A percentile compares a stretch with the other conserved stretches of the same genome.
Conservation (phyloP, 1,139 yeast genomes). For the Yamadazyma songkhlaensis region DNA sequence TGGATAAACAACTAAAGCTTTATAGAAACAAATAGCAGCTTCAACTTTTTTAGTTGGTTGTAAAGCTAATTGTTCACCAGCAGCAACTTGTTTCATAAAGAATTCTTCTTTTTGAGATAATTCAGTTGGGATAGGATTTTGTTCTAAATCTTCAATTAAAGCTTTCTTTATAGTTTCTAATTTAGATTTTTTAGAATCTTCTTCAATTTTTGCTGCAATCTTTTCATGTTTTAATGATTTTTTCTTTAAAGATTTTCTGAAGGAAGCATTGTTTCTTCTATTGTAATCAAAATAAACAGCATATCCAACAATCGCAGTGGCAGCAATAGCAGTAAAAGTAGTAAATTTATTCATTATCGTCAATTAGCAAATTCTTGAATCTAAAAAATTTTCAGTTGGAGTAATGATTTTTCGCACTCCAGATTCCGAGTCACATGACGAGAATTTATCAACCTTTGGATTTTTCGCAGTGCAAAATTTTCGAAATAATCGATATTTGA, state of each 20-base stretch:
- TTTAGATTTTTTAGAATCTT: constrained; percentile 58
- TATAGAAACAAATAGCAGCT: constrained; percentile 88
- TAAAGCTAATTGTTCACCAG: constrained; percentile 72
- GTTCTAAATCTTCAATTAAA: constrained; percentile 59
- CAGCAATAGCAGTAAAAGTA: constrained; percentile 50
- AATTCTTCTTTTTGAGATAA: constrained; percentile 68
- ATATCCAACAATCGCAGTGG: constrained; percentile 65
- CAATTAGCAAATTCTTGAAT: not conserved
- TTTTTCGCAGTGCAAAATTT: constrained; percentile 1
- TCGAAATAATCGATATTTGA: constrained; percentile 10
- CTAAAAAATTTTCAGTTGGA: constrained; percentile 3
- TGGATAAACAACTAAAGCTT: constrained; percentile 93
- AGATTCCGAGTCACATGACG: not conserved
- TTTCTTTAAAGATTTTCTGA: constrained; percentile 73
- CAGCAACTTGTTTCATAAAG: constrained; percentile 79
- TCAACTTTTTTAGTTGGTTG: constrained; percentile 62
- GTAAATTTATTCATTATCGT: constrained; percentile 37
- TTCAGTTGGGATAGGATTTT: constrained; percentile 75
- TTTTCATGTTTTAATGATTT: constrained; percentile 59
- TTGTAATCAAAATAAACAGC: constrained; percentile 87
- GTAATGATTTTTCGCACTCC: not conserved
- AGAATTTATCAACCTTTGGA: not conserved
- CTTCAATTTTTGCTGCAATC: constrained; percentile 53
- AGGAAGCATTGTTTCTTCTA: constrained; percentile 79
- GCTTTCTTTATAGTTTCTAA: constrained; percentile 60